Evolutionary conservation across 1,284 basidiomycete genomes (phyloP).

Genomic region (Cryptococcus sp.): DNA sequence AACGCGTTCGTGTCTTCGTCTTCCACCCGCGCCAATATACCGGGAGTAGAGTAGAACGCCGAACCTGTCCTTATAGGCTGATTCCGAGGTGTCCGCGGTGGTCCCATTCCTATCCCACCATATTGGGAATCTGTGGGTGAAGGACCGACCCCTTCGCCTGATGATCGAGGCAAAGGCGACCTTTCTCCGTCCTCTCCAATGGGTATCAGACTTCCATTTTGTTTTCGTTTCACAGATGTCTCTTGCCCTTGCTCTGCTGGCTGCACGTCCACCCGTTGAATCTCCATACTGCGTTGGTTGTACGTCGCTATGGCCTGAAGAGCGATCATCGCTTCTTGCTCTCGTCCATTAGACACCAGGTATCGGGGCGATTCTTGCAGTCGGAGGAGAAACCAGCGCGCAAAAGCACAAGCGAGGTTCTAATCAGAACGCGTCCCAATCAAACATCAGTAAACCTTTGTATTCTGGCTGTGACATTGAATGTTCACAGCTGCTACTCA

Average conservation of each 20-base stretch:
- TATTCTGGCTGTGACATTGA: too few species aligned
- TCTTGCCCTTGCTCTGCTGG: not conserved
- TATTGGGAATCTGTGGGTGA: slow-evolving; percentile 15
- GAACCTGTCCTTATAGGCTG: slow-evolving; percentile 33
- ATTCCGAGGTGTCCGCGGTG: slow-evolving; percentile 10
- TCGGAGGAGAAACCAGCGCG: slow-evolving; percentile 83
- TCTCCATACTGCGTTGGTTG: slow-evolving; percentile 70
- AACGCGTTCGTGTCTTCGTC: slow-evolving; percentile 21
- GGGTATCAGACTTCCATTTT: slow-evolving; percentile 20
- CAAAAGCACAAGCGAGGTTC: slow-evolving; percentile 83
- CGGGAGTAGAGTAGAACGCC: slow-evolving; percentile 28
- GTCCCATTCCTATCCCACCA: slow-evolving; percentile 30
- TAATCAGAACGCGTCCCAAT: slow-evolving; percentile 42
- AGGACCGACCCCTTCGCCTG: slow-evolving; percentile 1
- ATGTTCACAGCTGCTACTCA: slow-evolving; percentile 51
- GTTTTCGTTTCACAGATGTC: slow-evolving; percentile 7
- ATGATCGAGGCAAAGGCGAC: slow-evolving; percentile 16
- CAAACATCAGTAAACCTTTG: too few species aligned
- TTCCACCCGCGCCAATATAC: slow-evolving; percentile 1
- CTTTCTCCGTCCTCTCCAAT: slow-evolving; percentile 9
- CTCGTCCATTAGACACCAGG: slow-evolving; percentile 79
- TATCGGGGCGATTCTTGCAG: slow-evolving; percentile 91
- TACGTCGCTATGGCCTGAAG: slow-evolving; percentile 79
- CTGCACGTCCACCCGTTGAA: slow-evolving; percentile 69
- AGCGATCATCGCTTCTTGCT: slow-evolving; percentile 76